Evolutionary conservation across 108 stramenopile species (phyloP).

Genomic region (Nitzschia putrida): DNA sequence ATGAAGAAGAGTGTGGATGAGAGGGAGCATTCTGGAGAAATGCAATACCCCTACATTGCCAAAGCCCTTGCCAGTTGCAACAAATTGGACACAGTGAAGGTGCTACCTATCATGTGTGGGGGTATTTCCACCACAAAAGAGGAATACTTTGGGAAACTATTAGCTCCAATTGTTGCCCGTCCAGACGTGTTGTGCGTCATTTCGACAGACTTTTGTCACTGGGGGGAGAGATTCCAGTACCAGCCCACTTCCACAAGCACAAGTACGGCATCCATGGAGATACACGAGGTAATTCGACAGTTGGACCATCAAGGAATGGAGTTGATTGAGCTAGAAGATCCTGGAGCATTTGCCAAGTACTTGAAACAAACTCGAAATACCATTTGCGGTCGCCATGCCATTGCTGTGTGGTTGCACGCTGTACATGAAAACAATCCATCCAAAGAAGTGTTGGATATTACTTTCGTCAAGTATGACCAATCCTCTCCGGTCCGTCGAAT

Average conservation of each 20-base stretch:
- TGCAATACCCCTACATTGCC: slow-evolving; percentile 86
- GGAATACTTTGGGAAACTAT: slow-evolving; percentile 52
- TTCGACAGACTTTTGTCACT: slow-evolving; percentile 85
- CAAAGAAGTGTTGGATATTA: slow-evolving; percentile 47
- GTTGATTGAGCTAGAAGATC: slow-evolving; percentile 67
- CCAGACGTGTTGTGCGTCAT: slow-evolving; percentile 61
- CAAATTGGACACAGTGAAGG: slow-evolving; percentile 22
- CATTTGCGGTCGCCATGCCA: slow-evolving; percentile 84
- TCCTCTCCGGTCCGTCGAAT: slow-evolving; percentile 50
- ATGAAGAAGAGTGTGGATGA: slow-evolving; percentile 74
- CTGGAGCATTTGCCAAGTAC: slow-evolving; percentile 86
- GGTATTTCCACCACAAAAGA: slow-evolving; percentile 49
- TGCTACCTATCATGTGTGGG: slow-evolving; percentile 86
- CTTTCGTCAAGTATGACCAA: slow-evolving; percentile 83
- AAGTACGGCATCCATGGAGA: slow-evolving; percentile 24
- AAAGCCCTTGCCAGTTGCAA: slow-evolving; percentile 49
- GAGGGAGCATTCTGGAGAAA: slow-evolving; percentile 83
- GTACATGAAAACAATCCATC: slow-evolving; percentile 24
- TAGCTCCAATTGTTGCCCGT: slow-evolving; percentile 62
- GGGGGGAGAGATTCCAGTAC: slow-evolving; percentile 53
- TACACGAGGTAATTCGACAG: slow-evolving; percentile 58
- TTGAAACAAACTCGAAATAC: slow-evolving; percentile 75
- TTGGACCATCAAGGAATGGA: slow-evolving; percentile 80
- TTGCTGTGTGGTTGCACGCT: slow-evolving; percentile 76
- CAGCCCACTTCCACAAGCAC: slow-evolving; percentile 32